Evolutionary conservation across 1,139 yeast genomes (phyloP), one percentile per base, ranked within the genome.

Genomic region (Pichia terricola): DNA sequence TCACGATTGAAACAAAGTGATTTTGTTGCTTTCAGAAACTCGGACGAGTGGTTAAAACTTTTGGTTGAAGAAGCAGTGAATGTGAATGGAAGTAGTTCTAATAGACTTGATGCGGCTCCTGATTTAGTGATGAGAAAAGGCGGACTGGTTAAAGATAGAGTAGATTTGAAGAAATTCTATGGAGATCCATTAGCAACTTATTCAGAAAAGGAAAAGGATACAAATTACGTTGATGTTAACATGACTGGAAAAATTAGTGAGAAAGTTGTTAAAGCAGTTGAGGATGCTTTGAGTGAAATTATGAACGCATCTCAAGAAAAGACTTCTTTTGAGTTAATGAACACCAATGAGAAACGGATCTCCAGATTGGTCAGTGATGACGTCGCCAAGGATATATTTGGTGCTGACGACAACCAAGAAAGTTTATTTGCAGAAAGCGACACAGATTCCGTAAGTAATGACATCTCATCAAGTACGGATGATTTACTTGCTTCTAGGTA

Each of bases 201-300:
- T 37, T 55, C 54, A 28, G 60, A 58, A 28, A 47, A 41, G 5
- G 56, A 53, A 16, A 53, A 48, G 8, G 42, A 49, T 2, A 48
- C 49, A 1, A 48, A 44, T 16, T 50, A 50, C 32, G 41, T 50
- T 28, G 60, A 54, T 38, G 54, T 49, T 5, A 47, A 55, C 16
- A 50, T 50, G 30, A 44, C 56, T 2, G 52, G 51, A 5, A 54
- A 53, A 32, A 66, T 65, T 4, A 68, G 71, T 43, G 68, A 69
- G 2, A 70, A 64, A n/a, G 80, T 75, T 0, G 58, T 78, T 3
- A 65, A 67, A 44, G 89, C 87, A 0, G 82, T 83, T 22, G 88
- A 82, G 56, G 79, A 77, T 55, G 91, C 87, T 1, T 70, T 83
- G 49, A 73, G 74, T 26, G 77, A 79, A 50, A 81, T 83, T 41